Evolutionary conservation across 2,329 filamentous ascomycete species (phyloP).

Genomic region (Sarocladium kiliense): DNA sequence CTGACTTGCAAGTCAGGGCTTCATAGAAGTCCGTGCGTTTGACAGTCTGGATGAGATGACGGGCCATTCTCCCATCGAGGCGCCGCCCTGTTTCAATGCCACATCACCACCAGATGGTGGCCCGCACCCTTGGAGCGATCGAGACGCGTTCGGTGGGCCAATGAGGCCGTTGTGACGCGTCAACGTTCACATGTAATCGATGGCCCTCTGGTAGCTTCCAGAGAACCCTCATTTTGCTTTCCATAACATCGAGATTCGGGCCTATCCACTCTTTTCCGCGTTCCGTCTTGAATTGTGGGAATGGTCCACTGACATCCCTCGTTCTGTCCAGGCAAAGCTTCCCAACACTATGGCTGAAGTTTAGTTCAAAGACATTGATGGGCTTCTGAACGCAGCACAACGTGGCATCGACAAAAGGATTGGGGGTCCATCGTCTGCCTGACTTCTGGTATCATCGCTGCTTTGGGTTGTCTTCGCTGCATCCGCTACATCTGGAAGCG

Average conservation of each 20-base stretch:
- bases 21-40: no score
- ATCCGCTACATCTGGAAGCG: background rate
- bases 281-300: no score
- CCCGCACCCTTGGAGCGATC: background rate
- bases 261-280: background rate
- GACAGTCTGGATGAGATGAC: no score
- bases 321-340: background rate
- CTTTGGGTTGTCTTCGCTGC: background rate
- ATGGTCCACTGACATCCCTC: background rate
- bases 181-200: background rate
- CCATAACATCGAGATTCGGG: background rate
- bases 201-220: background rate
- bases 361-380: background rate
- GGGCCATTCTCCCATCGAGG: no score
- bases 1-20: no score
- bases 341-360: background rate
- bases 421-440: no score
- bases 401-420: background rate
- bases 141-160: slow-evolving; percentile 1
- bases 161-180: background rate
- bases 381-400: background rate
- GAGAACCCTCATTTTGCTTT: background rate
- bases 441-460: no score
- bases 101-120: background rate
- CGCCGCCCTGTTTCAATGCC: background rate